These are phyloP conservation scores for Rhodofomes roseus DNA, from an alignment of 1,284 basidiomycete species.

Conservation along the genomic window DNA sequence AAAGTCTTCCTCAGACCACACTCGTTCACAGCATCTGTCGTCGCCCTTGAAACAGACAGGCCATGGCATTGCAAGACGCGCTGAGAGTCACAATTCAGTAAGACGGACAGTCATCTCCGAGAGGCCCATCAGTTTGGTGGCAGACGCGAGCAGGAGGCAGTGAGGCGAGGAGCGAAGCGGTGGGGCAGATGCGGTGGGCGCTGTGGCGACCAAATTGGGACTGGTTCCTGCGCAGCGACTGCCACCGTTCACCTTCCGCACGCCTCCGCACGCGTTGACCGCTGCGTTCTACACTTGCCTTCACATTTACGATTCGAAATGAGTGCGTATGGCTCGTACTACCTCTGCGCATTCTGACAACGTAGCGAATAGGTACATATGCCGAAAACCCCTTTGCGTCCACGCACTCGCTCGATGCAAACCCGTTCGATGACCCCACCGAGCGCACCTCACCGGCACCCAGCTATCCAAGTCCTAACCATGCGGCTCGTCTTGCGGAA, in stretches of 20 bases:
- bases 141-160: background rate
- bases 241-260: background rate
- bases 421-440: constrained; percentile 80
- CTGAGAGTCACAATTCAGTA: no score
- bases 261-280: constrained; percentile 6
- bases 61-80: no score
- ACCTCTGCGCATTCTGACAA: background rate
- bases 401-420: constrained; percentile 76
- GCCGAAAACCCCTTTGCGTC: constrained; percentile 79
- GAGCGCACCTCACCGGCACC: background rate
- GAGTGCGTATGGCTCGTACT: constrained; percentile 11
- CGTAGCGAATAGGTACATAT: constrained; percentile 31
- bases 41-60: no score
- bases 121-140: no score
- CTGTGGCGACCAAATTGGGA: constrained; percentile 1
- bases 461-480: constrained; percentile 31
- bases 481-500: constrained; percentile 50
- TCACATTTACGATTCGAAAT: constrained; percentile 15
- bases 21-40: no score
- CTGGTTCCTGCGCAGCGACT: background rate
- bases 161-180: background rate
- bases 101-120: no score
- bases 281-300: background rate
- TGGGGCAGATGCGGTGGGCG: background rate
- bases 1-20: no score